A percentile compares a stretch with the other conserved stretches of the same genome.
These are phyloP conservation scores for Quercus berberidifolia DNA, from an alignment of 306 rosid species.

Conservation along the genomic window DNA sequence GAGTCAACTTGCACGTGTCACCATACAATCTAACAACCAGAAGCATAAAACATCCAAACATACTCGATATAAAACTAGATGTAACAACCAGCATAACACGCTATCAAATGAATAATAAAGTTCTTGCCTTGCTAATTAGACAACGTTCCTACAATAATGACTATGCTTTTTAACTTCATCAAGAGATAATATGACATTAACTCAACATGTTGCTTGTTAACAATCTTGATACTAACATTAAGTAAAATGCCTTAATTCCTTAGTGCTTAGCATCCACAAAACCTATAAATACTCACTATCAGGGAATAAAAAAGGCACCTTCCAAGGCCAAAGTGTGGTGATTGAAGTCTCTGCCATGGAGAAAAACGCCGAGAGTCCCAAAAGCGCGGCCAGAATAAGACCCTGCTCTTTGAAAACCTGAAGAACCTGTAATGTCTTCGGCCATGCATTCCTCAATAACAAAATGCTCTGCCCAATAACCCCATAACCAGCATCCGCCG, in stretches of 20 bases:
- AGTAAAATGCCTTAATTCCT: background rate
- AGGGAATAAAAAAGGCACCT: constrained; percentile 40
- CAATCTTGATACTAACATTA: background rate
- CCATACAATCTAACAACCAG: background rate
- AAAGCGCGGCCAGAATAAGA: constrained; percentile 67
- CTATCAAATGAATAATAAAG: background rate
- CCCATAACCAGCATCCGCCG: constrained; percentile 65
- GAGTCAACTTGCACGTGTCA: background rate
- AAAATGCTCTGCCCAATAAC: constrained; percentile 66
- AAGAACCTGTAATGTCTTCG: constrained; percentile 67
- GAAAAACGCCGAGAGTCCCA: constrained; percentile 96
- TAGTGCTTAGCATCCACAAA: background rate
- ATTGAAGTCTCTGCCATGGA: constrained; percentile 99
- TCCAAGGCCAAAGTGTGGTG: constrained; percentile 99
- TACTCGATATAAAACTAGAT: too few relatives aligned
- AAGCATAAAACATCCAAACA: background rate
- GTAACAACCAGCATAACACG: background rate
- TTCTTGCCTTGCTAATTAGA: background rate
- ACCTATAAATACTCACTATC: background rate
- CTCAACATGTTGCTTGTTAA: background rate
- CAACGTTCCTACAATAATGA: background rate
- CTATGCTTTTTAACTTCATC: background rate
- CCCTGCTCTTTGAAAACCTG: constrained; percentile 90
- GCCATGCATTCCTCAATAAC: constrained; percentile 78
- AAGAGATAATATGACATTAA: background rate